Conservation (phyloP, 306 rosid species). For the Casuarina glauca region DNA sequence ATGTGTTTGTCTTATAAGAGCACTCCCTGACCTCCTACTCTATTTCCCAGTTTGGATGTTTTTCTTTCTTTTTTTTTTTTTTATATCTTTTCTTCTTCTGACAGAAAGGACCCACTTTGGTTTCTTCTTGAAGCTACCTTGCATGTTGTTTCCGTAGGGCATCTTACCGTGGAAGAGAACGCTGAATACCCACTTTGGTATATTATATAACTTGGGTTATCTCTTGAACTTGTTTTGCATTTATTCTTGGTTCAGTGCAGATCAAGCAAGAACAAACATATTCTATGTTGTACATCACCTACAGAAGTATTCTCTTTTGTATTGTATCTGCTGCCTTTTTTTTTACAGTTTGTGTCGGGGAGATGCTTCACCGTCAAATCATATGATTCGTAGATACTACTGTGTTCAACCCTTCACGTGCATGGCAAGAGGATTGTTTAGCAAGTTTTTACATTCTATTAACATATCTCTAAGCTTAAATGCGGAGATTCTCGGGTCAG, state of each 20-base stretch:
- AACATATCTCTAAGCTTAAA: not conserved
- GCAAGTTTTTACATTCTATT: not conserved
- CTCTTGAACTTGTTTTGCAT: not conserved
- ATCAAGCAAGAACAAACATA: constrained; percentile 48
- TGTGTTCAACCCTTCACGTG: no score
- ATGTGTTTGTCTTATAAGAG: constrained; percentile 68
- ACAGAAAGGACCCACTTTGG: constrained; percentile 18
- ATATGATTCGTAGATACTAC: no score
- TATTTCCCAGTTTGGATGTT: not conserved
- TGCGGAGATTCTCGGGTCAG: not conserved
- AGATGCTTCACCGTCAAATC: no score
- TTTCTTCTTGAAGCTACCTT: constrained; percentile 20
- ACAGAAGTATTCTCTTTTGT: not conserved
- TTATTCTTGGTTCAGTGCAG: constrained; percentile 17
- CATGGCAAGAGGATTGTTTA: no score
- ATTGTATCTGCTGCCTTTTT: not conserved
- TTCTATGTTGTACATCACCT: constrained; percentile 23
- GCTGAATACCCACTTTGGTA: no score
- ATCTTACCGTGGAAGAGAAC: not conserved
- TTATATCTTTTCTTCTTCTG: not conserved
- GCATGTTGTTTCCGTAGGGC: constrained; percentile 8
- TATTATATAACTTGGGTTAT: not conserved
- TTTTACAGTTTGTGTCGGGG: no score
- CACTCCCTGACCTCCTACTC: constrained; percentile 17
- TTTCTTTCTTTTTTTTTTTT: not conserved